Base-by-base conservation (phyloP, 352 stramenopile genomes). In the Pythium sukuiense region DNA sequence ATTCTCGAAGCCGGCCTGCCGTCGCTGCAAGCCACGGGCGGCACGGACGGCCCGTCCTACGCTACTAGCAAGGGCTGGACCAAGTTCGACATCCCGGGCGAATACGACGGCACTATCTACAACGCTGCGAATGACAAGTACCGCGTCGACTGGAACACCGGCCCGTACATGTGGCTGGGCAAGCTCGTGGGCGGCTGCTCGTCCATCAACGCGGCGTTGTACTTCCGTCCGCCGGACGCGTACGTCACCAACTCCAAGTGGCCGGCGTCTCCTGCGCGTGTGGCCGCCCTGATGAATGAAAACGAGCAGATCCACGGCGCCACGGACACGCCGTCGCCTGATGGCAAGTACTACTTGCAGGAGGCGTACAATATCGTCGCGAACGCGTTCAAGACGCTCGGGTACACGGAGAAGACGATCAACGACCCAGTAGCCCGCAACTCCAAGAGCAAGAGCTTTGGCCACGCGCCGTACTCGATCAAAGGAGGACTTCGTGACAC, bases 141-240 rank as follows among this genome's bases (percentile, higher is more conserved):
- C 60, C 73, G 72, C 26, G 70, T 83, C 13, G 78, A 90, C 43
- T 88, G 74, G 77, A 71, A 87, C 68, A 71, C 41, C 24, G 79
- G 72, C 35, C 53, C 66, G 20, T 74, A 78, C 62, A 77, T 81
- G 71, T 90, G 70, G 67, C 72, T 90, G 18, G 89, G 89, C 37
- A 93, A 95, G 69, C 74, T 88, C 29, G 71, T 96, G 0, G 90
- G 89, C 53, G 90, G 88, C 18, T 93, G 79, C 49, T 92, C 80
- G 24, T 88, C 80, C 14, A 88, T 96, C 68, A 96, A 97, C 63
- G 86, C 72, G 37, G 87, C 89, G 67, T 77, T 96, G 6, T 95
- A 93, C 74, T 86, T 96, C 57, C 80, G 85, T 29, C 76, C 79
- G 0, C 71, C 81, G 0, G 74, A 90, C 52, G 63, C 70, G 7